Conservation (phyloP, 1,139 yeast genomes). For the Hemisphaericaspora xylanilytica region DNA sequence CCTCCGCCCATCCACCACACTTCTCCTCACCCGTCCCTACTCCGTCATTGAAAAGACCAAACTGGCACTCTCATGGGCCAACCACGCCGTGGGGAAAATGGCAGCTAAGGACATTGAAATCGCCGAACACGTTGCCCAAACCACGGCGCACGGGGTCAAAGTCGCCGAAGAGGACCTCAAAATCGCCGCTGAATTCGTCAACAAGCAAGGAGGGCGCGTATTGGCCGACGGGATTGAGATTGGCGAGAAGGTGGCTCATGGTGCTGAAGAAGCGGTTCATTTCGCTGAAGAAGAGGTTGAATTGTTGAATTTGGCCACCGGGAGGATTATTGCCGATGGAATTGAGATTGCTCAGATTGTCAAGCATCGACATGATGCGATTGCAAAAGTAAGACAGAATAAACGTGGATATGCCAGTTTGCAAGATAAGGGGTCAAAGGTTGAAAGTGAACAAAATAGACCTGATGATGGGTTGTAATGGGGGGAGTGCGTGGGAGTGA, state of each 20-base stretch:
- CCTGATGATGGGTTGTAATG: conserved; percentile 45
- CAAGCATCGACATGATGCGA: conserved; percentile 15
- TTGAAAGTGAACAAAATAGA: conserved; percentile 44
- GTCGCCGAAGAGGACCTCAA: conserved; percentile 17
- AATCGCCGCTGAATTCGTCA: conserved; percentile 9
- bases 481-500: too few species aligned
- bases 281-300: conserved; percentile 26
- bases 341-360: conserved; percentile 22
- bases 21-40: conserved; percentile 11
- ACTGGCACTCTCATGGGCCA: conserved; percentile 33
- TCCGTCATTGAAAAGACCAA: conserved; percentile 37
- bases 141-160: conserved; percentile 27
- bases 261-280: conserved; percentile 21
- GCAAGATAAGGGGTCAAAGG: conserved; percentile 44
- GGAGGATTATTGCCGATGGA: conserved; percentile 29
- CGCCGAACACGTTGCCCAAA: conserved; percentile 15
- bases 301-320: conserved; percentile 25
- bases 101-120: conserved; percentile 7
- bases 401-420: conserved; percentile 35
- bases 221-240: conserved; percentile 35
- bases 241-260: conserved; percentile 24
- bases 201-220: conserved; percentile 32
- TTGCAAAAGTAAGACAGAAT: conserved; percentile 25
- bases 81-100: conserved; percentile 14
- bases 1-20: conserved; percentile 11